Evolutionary conservation across 1,139 yeast genomes (phyloP).

Genomic region (Debaryomyces fabryi): DNA sequence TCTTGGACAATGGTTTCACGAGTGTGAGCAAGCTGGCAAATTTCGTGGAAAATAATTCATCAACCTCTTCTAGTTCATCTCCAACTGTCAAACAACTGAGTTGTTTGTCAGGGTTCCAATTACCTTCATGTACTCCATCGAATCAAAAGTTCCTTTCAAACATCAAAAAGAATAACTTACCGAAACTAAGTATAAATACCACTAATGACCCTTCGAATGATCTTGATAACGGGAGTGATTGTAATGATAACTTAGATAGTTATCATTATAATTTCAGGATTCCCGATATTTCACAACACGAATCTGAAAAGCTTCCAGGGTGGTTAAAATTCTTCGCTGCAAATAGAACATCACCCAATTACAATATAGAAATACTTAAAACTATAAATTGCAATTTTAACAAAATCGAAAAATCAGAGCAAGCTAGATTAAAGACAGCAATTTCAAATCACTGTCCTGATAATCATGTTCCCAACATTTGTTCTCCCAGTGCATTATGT

Average conservation of each 20-base stretch:
- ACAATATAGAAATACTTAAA: conserved; percentile 29
- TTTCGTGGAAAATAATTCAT: not conserved
- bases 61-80: not conserved
- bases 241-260: conserved; percentile 26
- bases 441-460: conserved; percentile 16
- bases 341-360: conserved; percentile 20
- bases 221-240: conserved; percentile 30
- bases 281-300: conserved; percentile 31
- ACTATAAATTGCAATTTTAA: conserved; percentile 42
- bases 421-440: conserved; percentile 45
- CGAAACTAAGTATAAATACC: conserved; percentile 19
- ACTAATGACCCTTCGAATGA: conserved; percentile 1
- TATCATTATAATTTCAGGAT: conserved; percentile 41
- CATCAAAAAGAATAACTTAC: conserved; percentile 30
- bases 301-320: conserved; percentile 37
- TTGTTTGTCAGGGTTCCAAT: conserved; percentile 35
- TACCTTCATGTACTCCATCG: conserved; percentile 39
- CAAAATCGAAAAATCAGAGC: conserved; percentile 54
- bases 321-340: conserved; percentile 43
- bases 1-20: conserved; percentile 43
- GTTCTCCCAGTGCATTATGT: conserved; percentile 48
- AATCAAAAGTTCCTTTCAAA: conserved; percentile 35
- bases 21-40: conserved; percentile 7
- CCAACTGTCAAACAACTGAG: not conserved
- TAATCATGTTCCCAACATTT: conserved; percentile 32